Evolutionary conservation across 2,329 filamentous ascomycete genomes (phyloP).

Genomic region (Penicillium olsonii): DNA sequence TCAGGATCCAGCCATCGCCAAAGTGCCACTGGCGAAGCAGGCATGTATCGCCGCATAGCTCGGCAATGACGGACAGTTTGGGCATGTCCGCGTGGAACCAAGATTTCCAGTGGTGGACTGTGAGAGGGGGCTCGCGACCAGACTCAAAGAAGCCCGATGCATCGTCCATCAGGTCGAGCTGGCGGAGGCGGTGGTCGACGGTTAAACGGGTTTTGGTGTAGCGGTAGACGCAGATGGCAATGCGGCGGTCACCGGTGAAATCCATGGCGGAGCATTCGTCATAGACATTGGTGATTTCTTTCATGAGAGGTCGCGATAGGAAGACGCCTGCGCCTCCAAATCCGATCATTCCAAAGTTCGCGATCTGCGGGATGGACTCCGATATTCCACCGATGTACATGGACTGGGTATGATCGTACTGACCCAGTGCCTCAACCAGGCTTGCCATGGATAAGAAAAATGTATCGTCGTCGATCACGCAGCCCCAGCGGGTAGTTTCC

Average conservation of each 20-base stretch:
- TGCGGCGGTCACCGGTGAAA: slow-evolving; percentile 56
- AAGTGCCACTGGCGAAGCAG: slow-evolving; percentile 59
- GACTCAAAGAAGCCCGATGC: slow-evolving; percentile 63
- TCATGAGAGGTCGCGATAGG: slow-evolving; percentile 55
- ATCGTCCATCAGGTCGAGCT: slow-evolving; percentile 60
- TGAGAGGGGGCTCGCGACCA: slow-evolving; percentile 53
- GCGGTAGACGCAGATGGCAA: slow-evolving; percentile 59
- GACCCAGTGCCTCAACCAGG: slow-evolving; percentile 50
- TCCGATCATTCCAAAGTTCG: slow-evolving; percentile 59
- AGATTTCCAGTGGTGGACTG: slow-evolving; percentile 65
- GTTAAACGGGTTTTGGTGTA: slow-evolving; percentile 58
- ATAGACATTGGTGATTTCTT: slow-evolving; percentile 50
- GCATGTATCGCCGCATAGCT: slow-evolving; percentile 59
- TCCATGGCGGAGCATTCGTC: slow-evolving; percentile 52
- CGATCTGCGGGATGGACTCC: slow-evolving; percentile 57
- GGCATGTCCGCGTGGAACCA: slow-evolving; percentile 57
- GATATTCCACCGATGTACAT: slow-evolving; percentile 60
- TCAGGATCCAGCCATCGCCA: slow-evolving; percentile 50
- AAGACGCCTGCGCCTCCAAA: slow-evolving; percentile 64
- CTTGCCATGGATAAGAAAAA: slow-evolving; percentile 61
- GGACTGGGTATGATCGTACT: slow-evolving; percentile 52
- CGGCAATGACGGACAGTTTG: slow-evolving; percentile 51
- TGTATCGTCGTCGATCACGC: slow-evolving; percentile 64
- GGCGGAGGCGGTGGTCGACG: slow-evolving; percentile 57
- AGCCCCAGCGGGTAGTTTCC: slow-evolving; percentile 55